Conservation (phyloP, 148 eudicot species). For the Gaultheria prostrata region DNA sequence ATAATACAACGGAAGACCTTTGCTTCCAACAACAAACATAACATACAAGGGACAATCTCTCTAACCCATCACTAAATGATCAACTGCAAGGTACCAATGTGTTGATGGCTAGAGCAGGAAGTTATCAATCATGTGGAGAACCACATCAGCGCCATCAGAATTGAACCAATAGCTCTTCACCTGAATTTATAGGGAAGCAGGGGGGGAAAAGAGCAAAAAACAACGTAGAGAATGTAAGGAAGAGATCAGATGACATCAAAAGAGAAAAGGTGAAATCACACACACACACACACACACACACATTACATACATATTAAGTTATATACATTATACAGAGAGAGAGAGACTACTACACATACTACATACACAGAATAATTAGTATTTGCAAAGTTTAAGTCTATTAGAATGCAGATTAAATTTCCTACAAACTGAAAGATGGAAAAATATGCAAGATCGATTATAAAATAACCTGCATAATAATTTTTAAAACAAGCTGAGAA, state of each 20-base stretch:
- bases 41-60: neutral
- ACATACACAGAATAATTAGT: neutral
- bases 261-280: neutral
- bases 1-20: neutral
- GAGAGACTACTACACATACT: neutral
- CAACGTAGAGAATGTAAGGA: neutral
- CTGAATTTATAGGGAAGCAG: constrained; percentile 28
- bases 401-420: constrained; percentile 8
- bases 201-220: neutral
- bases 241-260: neutral
- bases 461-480: neutral
- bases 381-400: neutral
- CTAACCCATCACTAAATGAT: neutral
- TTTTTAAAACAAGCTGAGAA: neutral
- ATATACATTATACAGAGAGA: too few relatives aligned
- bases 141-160: constrained; percentile 91
- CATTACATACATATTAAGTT: too few relatives aligned
- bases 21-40: neutral
- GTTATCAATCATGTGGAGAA: constrained; percentile 83
- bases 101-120: constrained; percentile 45
- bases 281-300: too few relatives aligned
- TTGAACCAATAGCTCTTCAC: constrained; percentile 86
- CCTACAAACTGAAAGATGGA: neutral
- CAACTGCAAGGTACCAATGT: neutral
- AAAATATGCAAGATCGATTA: neutral